These are phyloP conservation scores for Melanomma pulvis-pyrius DNA, from an alignment of 495 filamentous ascomycete species.

Conservation along the genomic window DNA sequence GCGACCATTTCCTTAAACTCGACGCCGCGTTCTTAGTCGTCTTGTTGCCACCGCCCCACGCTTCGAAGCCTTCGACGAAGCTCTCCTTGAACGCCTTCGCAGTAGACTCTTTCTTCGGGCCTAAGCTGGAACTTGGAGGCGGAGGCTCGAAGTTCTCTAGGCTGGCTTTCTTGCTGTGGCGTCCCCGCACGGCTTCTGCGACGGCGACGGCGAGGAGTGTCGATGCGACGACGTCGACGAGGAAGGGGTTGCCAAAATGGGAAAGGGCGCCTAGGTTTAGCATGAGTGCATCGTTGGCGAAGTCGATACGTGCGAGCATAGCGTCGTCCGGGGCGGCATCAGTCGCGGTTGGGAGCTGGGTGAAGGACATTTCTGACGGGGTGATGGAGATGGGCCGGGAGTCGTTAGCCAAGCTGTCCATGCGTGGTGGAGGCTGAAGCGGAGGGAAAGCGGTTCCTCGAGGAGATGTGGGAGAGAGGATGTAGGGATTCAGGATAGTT, in stretches of 20 bases:
- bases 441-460: constrained; percentile 28
- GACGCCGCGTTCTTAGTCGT: constrained; percentile 22
- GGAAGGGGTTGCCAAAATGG: constrained; percentile 63
- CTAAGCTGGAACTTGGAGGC: constrained; percentile 21
- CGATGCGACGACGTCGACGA: constrained; percentile 73
- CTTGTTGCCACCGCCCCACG: constrained; percentile 21
- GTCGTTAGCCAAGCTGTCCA: background rate
- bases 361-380: constrained; percentile 39
- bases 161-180: constrained; percentile 1
- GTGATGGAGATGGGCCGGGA: constrained; percentile 28
- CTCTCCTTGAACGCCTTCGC: constrained; percentile 31
- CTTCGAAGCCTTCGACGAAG: constrained; percentile 31
- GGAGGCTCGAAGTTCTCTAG: constrained; percentile 33
- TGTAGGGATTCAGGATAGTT: constrained; percentile 39
- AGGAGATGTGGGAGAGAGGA: constrained; percentile 32
- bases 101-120: constrained; percentile 7
- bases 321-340: constrained; percentile 50
- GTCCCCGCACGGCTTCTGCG: constrained; percentile 38
- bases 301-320: constrained; percentile 54
- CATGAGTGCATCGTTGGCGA: constrained; percentile 51
- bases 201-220: constrained; percentile 69
- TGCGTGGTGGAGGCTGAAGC: constrained; percentile 12
- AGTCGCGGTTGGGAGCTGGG: constrained; percentile 45
- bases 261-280: constrained; percentile 52
- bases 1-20: constrained; percentile 29